Percentiles rank a stretch among this genome's conserved stretches.
These are phyloP conservation scores for Silene uniflora DNA, from an alignment of 148 eudicot species.

Conservation along the genomic window DNA sequence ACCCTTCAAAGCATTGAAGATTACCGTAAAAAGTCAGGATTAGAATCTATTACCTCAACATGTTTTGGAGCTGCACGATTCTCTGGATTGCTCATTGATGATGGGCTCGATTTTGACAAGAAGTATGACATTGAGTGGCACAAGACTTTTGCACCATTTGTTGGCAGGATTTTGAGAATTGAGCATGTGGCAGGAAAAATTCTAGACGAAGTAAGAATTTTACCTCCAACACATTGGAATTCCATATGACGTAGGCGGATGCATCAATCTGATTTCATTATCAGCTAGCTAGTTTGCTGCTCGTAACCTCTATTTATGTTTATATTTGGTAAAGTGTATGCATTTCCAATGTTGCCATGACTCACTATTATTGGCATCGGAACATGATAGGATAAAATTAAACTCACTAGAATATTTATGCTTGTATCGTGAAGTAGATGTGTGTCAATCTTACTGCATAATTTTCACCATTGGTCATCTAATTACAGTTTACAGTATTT, in stretches of 20 bases:
- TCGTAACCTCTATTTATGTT: neutral
- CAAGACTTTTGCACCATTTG: slow-evolving; percentile 53
- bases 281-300: neutral
- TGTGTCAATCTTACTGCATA: too few relatives aligned
- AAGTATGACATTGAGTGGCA: slow-evolving; percentile 66
- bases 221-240: neutral
- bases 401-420: neutral
- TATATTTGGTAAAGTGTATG: neutral
- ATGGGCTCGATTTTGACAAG: slow-evolving; percentile 74
- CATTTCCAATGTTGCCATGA: neutral
- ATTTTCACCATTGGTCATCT: neutral
- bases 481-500: neutral
- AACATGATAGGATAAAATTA: neutral
- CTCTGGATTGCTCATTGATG: slow-evolving; percentile 74
- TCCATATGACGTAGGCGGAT: neutral
- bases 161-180: slow-evolving; percentile 81
- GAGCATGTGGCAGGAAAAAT: slow-evolving; percentile 80
- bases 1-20: slow-evolving; percentile 69
- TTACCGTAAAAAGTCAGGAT: slow-evolving; percentile 44
- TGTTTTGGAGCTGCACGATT: slow-evolving; percentile 81
- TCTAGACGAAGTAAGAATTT: slow-evolving; percentile 58
- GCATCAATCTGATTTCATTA: neutral
- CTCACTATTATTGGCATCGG: neutral
- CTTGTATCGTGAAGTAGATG: neutral
- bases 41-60: slow-evolving; percentile 48